These are phyloP conservation scores for Pseudohalonectria lignicola DNA, from an alignment of 2,329 filamentous ascomycete genomes.

Conservation along the genomic window DNA sequence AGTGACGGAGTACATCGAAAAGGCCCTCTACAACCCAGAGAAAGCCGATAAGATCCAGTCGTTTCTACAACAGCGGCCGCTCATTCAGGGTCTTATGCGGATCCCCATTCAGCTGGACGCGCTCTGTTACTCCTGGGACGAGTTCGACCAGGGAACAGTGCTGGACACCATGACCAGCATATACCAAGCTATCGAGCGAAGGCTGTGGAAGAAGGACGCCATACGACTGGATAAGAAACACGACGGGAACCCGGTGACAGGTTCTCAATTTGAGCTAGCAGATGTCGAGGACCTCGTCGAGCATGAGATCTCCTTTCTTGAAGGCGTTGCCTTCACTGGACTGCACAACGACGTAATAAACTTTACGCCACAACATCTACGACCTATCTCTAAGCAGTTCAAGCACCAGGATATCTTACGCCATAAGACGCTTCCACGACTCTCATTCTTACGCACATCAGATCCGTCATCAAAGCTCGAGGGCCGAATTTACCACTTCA, in stretches of 20 bases:
- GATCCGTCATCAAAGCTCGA: slow-evolving; percentile 9
- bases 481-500: slow-evolving; percentile 22
- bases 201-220: slow-evolving; percentile 26
- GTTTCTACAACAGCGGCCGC: slow-evolving; percentile 19
- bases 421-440: slow-evolving; percentile 8
- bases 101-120: slow-evolving; percentile 34
- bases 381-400: no score
- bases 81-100: slow-evolving; percentile 23
- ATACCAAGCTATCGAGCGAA: slow-evolving; percentile 19
- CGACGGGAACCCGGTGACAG: slow-evolving; percentile 5
- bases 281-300: slow-evolving; percentile 16
- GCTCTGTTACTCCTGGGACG: slow-evolving; percentile 26
- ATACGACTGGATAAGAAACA: no score
- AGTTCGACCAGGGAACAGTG: no score
- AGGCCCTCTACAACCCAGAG: slow-evolving; percentile 6
- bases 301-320: no score
- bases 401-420: no score
- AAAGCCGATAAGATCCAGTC: slow-evolving; percentile 13
- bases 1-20: slow-evolving; percentile 19
- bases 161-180: slow-evolving; percentile 26
- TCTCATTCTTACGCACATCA: slow-evolving; percentile 26
- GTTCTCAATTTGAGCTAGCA: slow-evolving; percentile 8
- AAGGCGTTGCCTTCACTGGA: slow-evolving; percentile 23
- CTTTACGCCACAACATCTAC: slow-evolving; percentile 16
- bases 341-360: slow-evolving; percentile 20